phyloP scores from a whole-genome alignment of 768 basidiomycete genomes.

The Suillus ampliporus region DNA sequence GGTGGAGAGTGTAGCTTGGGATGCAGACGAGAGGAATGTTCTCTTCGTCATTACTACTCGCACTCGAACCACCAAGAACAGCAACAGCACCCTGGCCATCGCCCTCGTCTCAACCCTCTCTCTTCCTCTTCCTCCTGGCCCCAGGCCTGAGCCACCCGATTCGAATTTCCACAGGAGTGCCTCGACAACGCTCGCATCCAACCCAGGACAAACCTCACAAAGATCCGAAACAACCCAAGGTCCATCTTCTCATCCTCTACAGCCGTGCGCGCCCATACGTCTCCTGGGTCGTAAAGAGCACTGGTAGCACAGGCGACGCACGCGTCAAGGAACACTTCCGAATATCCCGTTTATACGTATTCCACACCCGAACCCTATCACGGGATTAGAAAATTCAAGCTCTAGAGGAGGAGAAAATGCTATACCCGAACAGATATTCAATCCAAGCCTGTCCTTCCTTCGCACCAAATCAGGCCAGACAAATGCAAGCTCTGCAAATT shows the following conservation, averaged over 20 bases:
- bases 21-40: background rate
- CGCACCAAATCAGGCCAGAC: conserved; percentile 1
- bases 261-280: conserved; percentile 53
- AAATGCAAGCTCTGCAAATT: background rate
- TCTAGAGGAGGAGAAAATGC: background rate
- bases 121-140: background rate
- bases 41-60: background rate
- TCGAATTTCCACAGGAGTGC: background rate
- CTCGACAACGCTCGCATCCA: conserved; percentile 12
- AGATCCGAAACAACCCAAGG: conserved; percentile 49
- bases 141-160: background rate
- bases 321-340: conserved; percentile 68
- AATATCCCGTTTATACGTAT: conserved; percentile 6
- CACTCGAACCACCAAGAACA: background rate
- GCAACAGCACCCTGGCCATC: conserved; percentile 4
- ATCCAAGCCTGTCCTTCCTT: conserved; percentile 5
- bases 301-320: conserved; percentile 68
- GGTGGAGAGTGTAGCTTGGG: background rate
- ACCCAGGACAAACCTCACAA: background rate
- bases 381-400: background rate
- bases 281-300: conserved; percentile 56
- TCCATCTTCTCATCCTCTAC: conserved; percentile 51
- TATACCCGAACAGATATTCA: conserved; percentile 4
- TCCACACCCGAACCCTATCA: background rate
- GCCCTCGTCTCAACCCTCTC: conserved; percentile 5